Percentiles rank a stretch among this genome's conserved stretches.
phyloP scores from a whole-genome alignment of 73 alveolate genomes.

The Paramecium caudatum region DNA sequence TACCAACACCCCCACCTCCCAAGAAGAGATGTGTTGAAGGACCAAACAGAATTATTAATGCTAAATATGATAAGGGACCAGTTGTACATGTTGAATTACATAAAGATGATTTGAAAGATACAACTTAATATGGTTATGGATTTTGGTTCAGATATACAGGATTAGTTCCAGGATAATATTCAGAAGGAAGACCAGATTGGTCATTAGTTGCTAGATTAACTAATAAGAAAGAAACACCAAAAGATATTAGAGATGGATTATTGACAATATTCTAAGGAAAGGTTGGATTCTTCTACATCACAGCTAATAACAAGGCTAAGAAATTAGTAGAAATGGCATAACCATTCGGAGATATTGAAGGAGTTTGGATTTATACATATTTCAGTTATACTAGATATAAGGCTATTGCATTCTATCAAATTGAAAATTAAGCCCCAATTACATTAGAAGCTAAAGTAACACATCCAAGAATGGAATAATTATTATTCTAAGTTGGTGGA shows the following conservation, averaged over 20 bases:
- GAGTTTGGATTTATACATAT: constrained; percentile 64
- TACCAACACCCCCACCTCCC: constrained; percentile 35
- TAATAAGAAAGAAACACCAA: constrained; percentile 31
- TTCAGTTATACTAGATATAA: constrained; percentile 51
- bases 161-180: neutral
- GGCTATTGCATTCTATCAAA: constrained; percentile 23
- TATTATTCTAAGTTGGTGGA: constrained; percentile 67
- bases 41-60: constrained; percentile 22
- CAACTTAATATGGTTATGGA: constrained; percentile 60
- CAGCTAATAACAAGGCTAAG: constrained; percentile 47
- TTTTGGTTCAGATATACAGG: constrained; percentile 52
- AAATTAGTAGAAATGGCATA: constrained; percentile 41
- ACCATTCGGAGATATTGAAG: constrained; percentile 60
- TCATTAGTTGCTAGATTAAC: constrained; percentile 36
- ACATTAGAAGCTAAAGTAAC: constrained; percentile 17
- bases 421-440: neutral
- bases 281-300: constrained; percentile 43
- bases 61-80: constrained; percentile 54
- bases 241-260: constrained; percentile 51
- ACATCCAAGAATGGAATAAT: constrained; percentile 58
- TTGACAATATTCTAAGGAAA: constrained; percentile 55
- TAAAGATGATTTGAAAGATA: constrained; percentile 58
- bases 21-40: constrained; percentile 60
- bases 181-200: constrained; percentile 55
- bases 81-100: constrained; percentile 59